Evolutionary conservation across 257 asterid species (phyloP).

Genomic region (Solanum sitiens): DNA sequence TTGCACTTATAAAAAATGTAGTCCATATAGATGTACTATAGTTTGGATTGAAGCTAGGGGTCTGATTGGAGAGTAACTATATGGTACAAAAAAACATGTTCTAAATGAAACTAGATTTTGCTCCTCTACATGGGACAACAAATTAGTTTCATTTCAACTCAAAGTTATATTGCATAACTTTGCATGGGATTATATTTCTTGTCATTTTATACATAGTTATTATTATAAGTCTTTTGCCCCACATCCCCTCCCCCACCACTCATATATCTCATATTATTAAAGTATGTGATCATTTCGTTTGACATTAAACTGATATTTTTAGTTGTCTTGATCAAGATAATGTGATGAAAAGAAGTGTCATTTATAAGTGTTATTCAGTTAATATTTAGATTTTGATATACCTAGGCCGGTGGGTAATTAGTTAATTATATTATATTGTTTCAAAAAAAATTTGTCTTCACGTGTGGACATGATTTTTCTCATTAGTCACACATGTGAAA

Average conservation of each 20-base stretch:
- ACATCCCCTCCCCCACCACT: neutral
- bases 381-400: neutral
- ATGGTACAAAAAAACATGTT: neutral
- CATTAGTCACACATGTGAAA: neutral
- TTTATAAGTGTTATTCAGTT: neutral
- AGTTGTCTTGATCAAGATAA: neutral
- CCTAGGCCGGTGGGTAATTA: neutral
- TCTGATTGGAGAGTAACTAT: neutral
- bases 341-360: neutral
- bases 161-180: neutral
- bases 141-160: slow-evolving; percentile 24
- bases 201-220: neutral
- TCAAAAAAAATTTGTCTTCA: neutral
- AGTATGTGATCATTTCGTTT: neutral
- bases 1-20: slow-evolving; percentile 15
- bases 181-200: neutral
- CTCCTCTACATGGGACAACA: slow-evolving; percentile 14
- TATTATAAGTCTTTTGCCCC: neutral
- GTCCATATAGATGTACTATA: slow-evolving; percentile 11
- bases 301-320: neutral
- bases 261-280: neutral
- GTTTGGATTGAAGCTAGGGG: slow-evolving; percentile 17
- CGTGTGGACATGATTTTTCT: neutral
- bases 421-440: neutral
- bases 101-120: slow-evolving; percentile 14